These are phyloP conservation scores for Penicillium sp. DNA, from an alignment of 2,329 filamentous ascomycete genomes.

Conservation along the genomic window DNA sequence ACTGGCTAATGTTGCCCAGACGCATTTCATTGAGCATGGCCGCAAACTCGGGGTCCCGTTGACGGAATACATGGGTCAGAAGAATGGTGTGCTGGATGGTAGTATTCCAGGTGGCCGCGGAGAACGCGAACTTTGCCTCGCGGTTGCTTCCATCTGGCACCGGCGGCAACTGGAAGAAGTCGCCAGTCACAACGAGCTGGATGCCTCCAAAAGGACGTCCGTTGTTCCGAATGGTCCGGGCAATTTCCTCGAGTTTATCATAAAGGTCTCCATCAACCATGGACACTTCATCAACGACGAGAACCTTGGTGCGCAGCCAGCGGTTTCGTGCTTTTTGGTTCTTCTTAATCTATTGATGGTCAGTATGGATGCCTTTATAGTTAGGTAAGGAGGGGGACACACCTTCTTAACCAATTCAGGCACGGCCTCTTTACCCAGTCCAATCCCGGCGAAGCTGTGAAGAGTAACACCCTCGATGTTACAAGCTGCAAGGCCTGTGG, in stretches of 20 bases:
- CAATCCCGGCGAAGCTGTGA: conserved; percentile 94
- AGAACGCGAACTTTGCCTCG: conserved; percentile 83
- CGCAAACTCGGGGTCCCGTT: conserved; percentile 85
- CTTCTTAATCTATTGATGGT: conserved; percentile 58
- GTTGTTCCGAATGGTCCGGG: conserved; percentile 80
- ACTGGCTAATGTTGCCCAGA: conserved; percentile 71
- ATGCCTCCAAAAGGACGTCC: conserved; percentile 92
- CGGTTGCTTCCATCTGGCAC: conserved; percentile 70
- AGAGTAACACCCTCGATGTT: conserved; percentile 95
- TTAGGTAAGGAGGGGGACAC: background rate
- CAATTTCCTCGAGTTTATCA: conserved; percentile 89
- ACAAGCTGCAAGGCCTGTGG: conserved; percentile 90
- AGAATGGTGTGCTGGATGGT: conserved; percentile 94
- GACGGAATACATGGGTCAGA: conserved; percentile 91
- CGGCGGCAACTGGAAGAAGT: conserved; percentile 95
- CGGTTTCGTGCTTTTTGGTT: conserved; percentile 83
- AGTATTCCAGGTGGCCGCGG: conserved; percentile 85
- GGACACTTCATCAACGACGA: conserved; percentile 92
- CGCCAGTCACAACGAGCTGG: conserved; percentile 89
- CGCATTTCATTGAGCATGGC: conserved; percentile 98
- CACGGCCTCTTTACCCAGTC: conserved; percentile 83
- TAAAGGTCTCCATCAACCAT: conserved; percentile 98
- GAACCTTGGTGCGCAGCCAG: conserved; percentile 81
- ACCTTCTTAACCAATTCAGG: conserved; percentile 75
- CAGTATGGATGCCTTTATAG: conserved; percentile 6